phyloP scores from a whole-genome alignment of 306 rosid species.

The Boehmeria nivea region DNA sequence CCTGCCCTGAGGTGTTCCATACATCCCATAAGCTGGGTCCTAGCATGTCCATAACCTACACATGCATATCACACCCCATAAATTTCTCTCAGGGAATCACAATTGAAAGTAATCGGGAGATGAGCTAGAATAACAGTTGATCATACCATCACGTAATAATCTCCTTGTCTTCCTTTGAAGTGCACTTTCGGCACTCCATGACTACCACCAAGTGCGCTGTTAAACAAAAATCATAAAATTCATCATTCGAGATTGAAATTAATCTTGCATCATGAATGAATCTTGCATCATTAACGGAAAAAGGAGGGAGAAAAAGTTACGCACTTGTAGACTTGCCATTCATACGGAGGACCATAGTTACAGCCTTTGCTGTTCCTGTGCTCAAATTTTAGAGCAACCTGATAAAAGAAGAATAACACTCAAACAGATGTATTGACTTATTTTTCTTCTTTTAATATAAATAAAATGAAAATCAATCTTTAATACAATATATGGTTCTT shows the following conservation, averaged over 20 bases:
- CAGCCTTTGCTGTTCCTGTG: slow-evolving; percentile 97
- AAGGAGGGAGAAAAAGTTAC: slow-evolving; percentile 18
- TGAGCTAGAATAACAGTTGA: slow-evolving; percentile 1
- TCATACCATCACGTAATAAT: slow-evolving; percentile 84
- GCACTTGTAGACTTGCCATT: slow-evolving; percentile 99
- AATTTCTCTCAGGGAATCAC: slow-evolving; percentile 3
- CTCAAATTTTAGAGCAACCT: slow-evolving; percentile 96
- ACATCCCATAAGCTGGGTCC: slow-evolving; percentile 99
- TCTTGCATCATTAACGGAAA: neutral
- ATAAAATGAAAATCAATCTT: neutral
- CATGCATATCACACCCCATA: slow-evolving; percentile 13
- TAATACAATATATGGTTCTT: neutral
- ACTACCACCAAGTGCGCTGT: slow-evolving; percentile 93
- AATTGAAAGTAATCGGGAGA: slow-evolving; percentile 5
- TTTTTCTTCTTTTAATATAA: too few relatives aligned
- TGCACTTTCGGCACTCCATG: slow-evolving; percentile 95
- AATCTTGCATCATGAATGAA: neutral
- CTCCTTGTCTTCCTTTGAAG: slow-evolving; percentile 83
- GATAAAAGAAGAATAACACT: slow-evolving; percentile 23
- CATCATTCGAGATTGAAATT: neutral
- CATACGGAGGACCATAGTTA: slow-evolving; percentile 87
- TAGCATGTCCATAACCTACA: slow-evolving; percentile 98
- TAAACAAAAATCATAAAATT: slow-evolving; percentile 6
- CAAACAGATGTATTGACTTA: neutral
- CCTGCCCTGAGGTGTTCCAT: slow-evolving; percentile 90